Evolutionary conservation across 129 eudicot species (phyloP), one percentile per base, ranked within the genome.

Genomic region (Scalesia atractyloides): DNA sequence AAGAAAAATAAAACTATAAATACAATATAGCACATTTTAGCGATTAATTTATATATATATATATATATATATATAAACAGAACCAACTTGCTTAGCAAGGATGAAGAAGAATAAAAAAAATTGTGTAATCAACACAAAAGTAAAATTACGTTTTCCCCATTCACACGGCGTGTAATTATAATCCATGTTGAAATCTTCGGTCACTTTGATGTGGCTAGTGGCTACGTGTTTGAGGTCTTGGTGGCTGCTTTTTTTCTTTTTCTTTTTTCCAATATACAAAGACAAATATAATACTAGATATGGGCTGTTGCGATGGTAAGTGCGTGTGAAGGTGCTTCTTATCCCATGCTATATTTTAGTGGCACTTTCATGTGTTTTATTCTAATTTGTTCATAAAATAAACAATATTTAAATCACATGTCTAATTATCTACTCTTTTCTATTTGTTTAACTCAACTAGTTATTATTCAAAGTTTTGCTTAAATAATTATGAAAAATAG

Each of bases 331-430:
- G 34, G 62, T 19, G 33, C 34, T 56, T 56, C 62, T 56, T 56
- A 56, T 56, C 62, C 62, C 62, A 8, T 56, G 62, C 62, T 20
- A 56, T 56, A 54, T 54, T 54, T 56, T 56, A 56, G 10, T 20
- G 7, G 2, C 62, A 10, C 5, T 20, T 8, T 56, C 34, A 19
- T 10, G 62, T 56, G 22, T 10, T 56, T 9, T 56, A 56, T 56
- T 56, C 15, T 56, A 9, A 19, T 56, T 56, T 56, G 62, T 56
- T 56, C 2, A 24, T 24, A 24, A 20, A 19, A 56, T 8, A 1
- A 56, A 3, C 13, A 11, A 19, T 56, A 56, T 20, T 20, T 56
- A 56, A 19, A 56, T 18, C 15, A 20, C 62, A 56, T 56, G 62
- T 20, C 62, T 19, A 56, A 19, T 20, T 56, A 19, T 20, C 34